These are phyloP conservation scores for Lecanicillium sp. DNA, from an alignment of 2,329 filamentous ascomycete genomes.

Conservation along the genomic window DNA sequence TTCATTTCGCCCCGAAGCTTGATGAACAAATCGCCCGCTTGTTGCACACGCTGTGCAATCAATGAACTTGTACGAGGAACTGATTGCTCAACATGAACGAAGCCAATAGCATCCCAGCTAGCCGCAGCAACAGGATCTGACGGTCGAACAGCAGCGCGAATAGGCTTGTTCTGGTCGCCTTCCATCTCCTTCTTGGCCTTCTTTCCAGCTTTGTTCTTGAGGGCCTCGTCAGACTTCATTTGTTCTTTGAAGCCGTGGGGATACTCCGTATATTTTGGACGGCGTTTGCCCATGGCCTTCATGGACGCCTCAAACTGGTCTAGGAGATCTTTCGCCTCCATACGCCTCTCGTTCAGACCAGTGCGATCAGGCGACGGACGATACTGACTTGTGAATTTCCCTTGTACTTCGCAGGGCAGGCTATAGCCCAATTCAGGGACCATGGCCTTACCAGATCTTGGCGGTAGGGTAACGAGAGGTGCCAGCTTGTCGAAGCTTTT, in stretches of 20 bases:
- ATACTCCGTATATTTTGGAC: constrained; percentile 42
- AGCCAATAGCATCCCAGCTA: constrained; percentile 48
- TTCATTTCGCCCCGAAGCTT: constrained; percentile 43
- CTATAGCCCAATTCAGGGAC: constrained; percentile 33
- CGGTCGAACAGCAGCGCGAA: constrained; percentile 40
- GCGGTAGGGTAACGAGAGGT: constrained; percentile 36
- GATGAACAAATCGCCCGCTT: constrained; percentile 45
- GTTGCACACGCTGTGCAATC: constrained; percentile 43
- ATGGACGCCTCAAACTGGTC: constrained; percentile 38
- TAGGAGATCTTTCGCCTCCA: constrained; percentile 33
- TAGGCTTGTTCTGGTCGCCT: constrained; percentile 34
- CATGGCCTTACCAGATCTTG: constrained; percentile 32
- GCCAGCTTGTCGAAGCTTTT: constrained; percentile 41
- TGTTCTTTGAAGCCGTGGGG: constrained; percentile 42
- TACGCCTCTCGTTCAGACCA: constrained; percentile 36
- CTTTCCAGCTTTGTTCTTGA: constrained; percentile 40
- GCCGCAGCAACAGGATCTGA: constrained; percentile 40
- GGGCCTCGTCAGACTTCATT: constrained; percentile 39
- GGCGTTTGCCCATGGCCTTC: constrained; percentile 35
- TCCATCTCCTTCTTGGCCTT: constrained; percentile 39
- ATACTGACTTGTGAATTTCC: constrained; percentile 35
- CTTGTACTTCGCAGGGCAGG: constrained; percentile 40
- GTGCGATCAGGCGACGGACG: constrained; percentile 33
- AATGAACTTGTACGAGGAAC: constrained; percentile 31
- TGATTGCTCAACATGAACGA: constrained; percentile 41